These are phyloP conservation scores for Metschnikowia borealis DNA, from an alignment of 805 yeast genomes.

Conservation along the genomic window DNA sequence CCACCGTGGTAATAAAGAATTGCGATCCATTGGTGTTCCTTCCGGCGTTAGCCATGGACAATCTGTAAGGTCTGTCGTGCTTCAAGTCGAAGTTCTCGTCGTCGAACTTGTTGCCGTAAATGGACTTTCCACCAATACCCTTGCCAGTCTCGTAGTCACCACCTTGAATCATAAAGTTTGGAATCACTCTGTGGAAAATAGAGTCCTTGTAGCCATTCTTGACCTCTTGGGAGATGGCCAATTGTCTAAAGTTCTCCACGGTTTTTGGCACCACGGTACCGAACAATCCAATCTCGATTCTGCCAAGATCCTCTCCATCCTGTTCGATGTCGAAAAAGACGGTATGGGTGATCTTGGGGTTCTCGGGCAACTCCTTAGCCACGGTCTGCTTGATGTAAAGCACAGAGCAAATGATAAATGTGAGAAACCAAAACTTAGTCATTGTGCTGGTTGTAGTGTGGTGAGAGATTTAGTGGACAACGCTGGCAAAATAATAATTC, in stretches of 20 bases:
- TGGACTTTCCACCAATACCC: slow-evolving; percentile 79
- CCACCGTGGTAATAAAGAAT: slow-evolving; percentile 90
- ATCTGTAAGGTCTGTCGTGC: slow-evolving; percentile 64
- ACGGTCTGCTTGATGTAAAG: slow-evolving; percentile 12
- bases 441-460: slow-evolving; percentile 6
- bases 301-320: slow-evolving; percentile 73
- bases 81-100: slow-evolving; percentile 75
- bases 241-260: slow-evolving; percentile 79
- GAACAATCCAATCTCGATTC: slow-evolving; percentile 81
- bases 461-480: neutral
- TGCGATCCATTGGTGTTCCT: slow-evolving; percentile 84
- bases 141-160: slow-evolving; percentile 75
- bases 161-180: slow-evolving; percentile 78
- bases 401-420: slow-evolving; percentile 11
- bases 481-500: neutral
- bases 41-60: slow-evolving; percentile 82
- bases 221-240: slow-evolving; percentile 60
- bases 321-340: slow-evolving; percentile 84
- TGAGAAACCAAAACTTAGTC: slow-evolving; percentile 14
- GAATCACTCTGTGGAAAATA: slow-evolving; percentile 69
- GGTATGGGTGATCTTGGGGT: slow-evolving; percentile 64
- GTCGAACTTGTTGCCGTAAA: slow-evolving; percentile 65
- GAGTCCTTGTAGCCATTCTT: slow-evolving; percentile 60
- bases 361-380: slow-evolving; percentile 24
- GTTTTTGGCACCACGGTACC: slow-evolving; percentile 87